These are phyloP conservation scores for Coccinonectria pachysandricola DNA, from an alignment of 2,329 filamentous ascomycete genomes.

Conservation along the genomic window DNA sequence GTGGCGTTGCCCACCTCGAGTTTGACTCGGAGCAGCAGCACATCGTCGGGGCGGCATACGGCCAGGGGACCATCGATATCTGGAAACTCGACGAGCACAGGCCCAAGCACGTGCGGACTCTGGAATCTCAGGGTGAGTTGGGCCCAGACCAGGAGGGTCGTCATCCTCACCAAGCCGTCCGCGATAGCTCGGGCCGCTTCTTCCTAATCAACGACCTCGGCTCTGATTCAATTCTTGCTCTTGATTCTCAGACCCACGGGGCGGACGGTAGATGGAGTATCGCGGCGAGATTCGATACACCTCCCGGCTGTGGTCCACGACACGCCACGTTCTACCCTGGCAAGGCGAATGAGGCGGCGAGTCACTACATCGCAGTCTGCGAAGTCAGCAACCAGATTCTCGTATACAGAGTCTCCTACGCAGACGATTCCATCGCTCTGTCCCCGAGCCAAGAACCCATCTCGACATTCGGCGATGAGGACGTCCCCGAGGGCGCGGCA, in stretches of 20 bases:
- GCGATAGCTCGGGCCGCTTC: slow-evolving; percentile 39
- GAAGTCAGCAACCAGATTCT: slow-evolving; percentile 36
- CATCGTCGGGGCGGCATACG: slow-evolving; percentile 35
- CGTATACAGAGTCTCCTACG: slow-evolving; percentile 32
- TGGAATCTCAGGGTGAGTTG: slow-evolving; percentile 23
- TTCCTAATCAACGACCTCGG: slow-evolving; percentile 40
- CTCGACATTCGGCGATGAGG: slow-evolving; percentile 29
- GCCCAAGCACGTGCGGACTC: slow-evolving; percentile 28
- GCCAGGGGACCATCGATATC: slow-evolving; percentile 31
- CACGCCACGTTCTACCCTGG: slow-evolving; percentile 38
- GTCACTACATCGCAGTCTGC: slow-evolving; percentile 37
- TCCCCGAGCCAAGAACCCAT: slow-evolving; percentile 27
- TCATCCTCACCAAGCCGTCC: slow-evolving; percentile 37
- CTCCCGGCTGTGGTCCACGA: slow-evolving; percentile 31
- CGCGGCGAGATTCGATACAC: neutral
- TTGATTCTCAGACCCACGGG: slow-evolving; percentile 35
- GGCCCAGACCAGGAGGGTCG: slow-evolving; percentile 24
- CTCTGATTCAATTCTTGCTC: slow-evolving; percentile 34
- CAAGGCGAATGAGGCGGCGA: slow-evolving; percentile 20
- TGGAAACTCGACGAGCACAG: slow-evolving; percentile 31
- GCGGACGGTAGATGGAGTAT: no score
- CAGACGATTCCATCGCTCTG: slow-evolving; percentile 25
- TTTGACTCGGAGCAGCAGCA: slow-evolving; percentile 34
- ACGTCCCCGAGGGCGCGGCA: slow-evolving; percentile 24
- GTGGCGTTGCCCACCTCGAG: slow-evolving; percentile 37